Evolutionary conservation across 2,329 filamentous ascomycete species (phyloP).

Genomic region (Stagonosporopsis cucurbitacearum): DNA sequence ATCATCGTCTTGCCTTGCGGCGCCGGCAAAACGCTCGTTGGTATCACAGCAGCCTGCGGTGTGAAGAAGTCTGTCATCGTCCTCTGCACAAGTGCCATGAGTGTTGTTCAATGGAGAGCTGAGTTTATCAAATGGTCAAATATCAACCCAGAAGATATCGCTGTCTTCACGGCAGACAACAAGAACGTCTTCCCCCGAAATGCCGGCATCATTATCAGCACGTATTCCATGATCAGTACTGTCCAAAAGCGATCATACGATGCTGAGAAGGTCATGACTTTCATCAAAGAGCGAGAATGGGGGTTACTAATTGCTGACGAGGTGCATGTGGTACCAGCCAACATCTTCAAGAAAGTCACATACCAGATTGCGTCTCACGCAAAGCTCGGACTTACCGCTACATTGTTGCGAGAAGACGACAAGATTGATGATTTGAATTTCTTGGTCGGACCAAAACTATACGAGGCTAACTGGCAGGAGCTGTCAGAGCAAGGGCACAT

Average conservation of each 20-base stretch:
- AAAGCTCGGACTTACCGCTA: conserved; percentile 93
- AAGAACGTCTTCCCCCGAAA: conserved; percentile 86
- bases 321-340: conserved; percentile 95
- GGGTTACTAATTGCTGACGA: conserved; percentile 96
- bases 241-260: conserved; percentile 87
- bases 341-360: conserved; percentile 94
- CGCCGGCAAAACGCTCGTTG: conserved; percentile 94
- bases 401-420: conserved; percentile 92
- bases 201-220: conserved; percentile 95
- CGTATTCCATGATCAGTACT: conserved; percentile 98
- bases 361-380: conserved; percentile 92
- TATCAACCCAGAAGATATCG: conserved; percentile 90
- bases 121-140: conserved; percentile 99
- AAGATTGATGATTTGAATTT: conserved; percentile 99
- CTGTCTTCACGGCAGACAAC: conserved; percentile 91
- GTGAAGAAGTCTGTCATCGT: conserved; percentile 97
- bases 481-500: conserved; percentile 96
- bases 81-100: conserved; percentile 97
- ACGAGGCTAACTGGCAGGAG: conserved; percentile 99
- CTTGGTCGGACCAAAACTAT: conserved; percentile 94
- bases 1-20: conserved; percentile 97
- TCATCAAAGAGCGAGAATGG: conserved; percentile 89
- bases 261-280: conserved; percentile 97
- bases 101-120: conserved; percentile 92
- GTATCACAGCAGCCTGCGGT: conserved; percentile 97